Conservation (phyloP, 1,139 yeast species). For the Pichia sorboxylosa region DNA sequence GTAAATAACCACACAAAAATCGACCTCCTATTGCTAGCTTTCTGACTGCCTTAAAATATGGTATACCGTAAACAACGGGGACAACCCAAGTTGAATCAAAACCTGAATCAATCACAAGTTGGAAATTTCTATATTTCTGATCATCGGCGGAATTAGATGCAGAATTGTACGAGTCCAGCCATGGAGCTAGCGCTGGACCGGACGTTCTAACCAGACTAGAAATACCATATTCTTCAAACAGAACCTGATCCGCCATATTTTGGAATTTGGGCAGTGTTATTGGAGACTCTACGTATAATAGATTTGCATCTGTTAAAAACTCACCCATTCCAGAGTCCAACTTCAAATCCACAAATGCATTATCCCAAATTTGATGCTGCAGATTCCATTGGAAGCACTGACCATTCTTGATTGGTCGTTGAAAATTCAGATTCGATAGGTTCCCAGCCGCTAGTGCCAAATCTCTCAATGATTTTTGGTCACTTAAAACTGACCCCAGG, state of each 20-base stretch:
- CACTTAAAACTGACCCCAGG: constrained; percentile 58
- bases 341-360: constrained; percentile 33
- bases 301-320: constrained; percentile 38
- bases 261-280: constrained; percentile 76
- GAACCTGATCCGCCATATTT: constrained; percentile 77
- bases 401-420: constrained; percentile 81
- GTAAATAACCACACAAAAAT: constrained; percentile 64
- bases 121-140: constrained; percentile 38
- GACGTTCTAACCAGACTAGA: constrained; percentile 51
- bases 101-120: constrained; percentile 79
- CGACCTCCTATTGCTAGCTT: constrained; percentile 80
- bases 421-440: constrained; percentile 53
- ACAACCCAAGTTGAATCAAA: constrained; percentile 79
- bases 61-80: constrained; percentile 73
- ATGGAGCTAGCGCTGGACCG: constrained; percentile 63
- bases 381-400: constrained; percentile 88
- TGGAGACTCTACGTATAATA: constrained; percentile 67
- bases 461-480: constrained; percentile 39
- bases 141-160: constrained; percentile 7
- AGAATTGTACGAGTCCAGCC: constrained; percentile 27
- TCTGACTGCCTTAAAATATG: constrained; percentile 67
- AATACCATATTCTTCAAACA: constrained; percentile 90
- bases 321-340: constrained; percentile 28
- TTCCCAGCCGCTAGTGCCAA: constrained; percentile 22
- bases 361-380: constrained; percentile 91